Evolutionary conservation across 257 asterid genomes (phyloP), one percentile per base, ranked within the genome.

Genomic region (Euphrasia confusa): DNA sequence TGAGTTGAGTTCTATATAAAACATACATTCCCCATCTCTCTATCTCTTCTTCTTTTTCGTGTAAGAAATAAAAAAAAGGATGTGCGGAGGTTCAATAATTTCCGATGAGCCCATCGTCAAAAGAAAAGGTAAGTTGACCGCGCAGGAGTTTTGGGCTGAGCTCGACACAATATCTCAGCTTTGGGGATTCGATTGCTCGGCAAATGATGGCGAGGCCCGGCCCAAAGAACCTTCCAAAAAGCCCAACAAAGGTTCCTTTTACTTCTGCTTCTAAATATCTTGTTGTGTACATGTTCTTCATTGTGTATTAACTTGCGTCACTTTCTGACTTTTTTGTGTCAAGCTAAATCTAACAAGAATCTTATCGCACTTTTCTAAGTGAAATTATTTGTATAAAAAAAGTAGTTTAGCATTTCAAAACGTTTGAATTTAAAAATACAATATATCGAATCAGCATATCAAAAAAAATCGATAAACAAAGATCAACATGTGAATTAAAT

Each of bases 71-170:
- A 26, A 15, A 39, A 39, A 45, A 15, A 47, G 24, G 32, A 47
- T 89, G 97, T 87, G 97, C 71, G 97, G 97, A 30, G 97, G 97
- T 58, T 84, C 94, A 44, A 77, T 83, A 15, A 89, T 89, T 64
- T 80, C 94, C 49, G 95, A 75, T 24, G 82, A 82, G 32, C 93
- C 93, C 4, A 71, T 80, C 68, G 15, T 64, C 70, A 71, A 73
- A 15, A 75, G 60, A 64, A 66, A 71, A 74, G 85, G 85, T 15
- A 84, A 83, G 52, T 7, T 84, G 32, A 73, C 83, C 32, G 14
- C 78, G 10, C 24, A 77, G 10, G 83, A 87, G 33, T 78, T 89
- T 13, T 87, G 95, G 97, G 88, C 80, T 49, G 84, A 84, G 49
- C 68, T 84, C 5, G 92, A 89, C 10, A 66, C 78, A 64, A 72